Conservation (phyloP, 768 basidiomycete genomes). For the Rhodotorula kratochvilovae region DNA sequence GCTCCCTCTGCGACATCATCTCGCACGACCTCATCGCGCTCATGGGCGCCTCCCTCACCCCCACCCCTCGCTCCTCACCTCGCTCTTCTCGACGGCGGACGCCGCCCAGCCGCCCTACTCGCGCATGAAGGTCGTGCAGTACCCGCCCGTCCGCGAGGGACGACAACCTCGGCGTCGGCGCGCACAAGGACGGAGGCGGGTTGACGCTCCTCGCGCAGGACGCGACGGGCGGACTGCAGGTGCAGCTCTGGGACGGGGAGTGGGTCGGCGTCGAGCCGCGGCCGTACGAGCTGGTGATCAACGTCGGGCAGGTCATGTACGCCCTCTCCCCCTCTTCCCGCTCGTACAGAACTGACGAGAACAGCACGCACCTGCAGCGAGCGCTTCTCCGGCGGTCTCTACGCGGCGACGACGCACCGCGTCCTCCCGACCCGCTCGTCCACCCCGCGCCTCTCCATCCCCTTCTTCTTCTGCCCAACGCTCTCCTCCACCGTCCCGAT, state of each 20-base stretch:
- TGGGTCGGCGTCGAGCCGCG: slow-evolving; percentile 20
- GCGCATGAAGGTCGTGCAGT: slow-evolving; percentile 27
- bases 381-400: slow-evolving; percentile 14
- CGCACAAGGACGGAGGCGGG: slow-evolving; percentile 24
- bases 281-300: slow-evolving; percentile 19
- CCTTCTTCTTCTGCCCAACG: slow-evolving; percentile 32
- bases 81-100: neutral
- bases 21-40: slow-evolving; percentile 5
- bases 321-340: neutral
- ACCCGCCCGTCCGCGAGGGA: slow-evolving; percentile 6
- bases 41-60: slow-evolving; percentile 15
- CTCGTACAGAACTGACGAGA: neutral
- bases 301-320: slow-evolving; percentile 28
- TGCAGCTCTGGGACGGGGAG: slow-evolving; percentile 13
- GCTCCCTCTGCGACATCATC: neutral
- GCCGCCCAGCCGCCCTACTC: slow-evolving; percentile 3
- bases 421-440: slow-evolving; percentile 16
- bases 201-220: slow-evolving; percentile 31
- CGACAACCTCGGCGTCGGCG: slow-evolving; percentile 18
- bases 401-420: slow-evolving; percentile 29
- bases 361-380: slow-evolving; percentile 14
- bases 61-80: slow-evolving; percentile 5
- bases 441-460: slow-evolving; percentile 23
- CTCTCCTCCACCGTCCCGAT: slow-evolving; percentile 2
- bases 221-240: slow-evolving; percentile 24